These are phyloP conservation scores for Pilaira anomala DNA, from an alignment of 192 early-diverging fungal genomes.

Conservation along the genomic window DNA sequence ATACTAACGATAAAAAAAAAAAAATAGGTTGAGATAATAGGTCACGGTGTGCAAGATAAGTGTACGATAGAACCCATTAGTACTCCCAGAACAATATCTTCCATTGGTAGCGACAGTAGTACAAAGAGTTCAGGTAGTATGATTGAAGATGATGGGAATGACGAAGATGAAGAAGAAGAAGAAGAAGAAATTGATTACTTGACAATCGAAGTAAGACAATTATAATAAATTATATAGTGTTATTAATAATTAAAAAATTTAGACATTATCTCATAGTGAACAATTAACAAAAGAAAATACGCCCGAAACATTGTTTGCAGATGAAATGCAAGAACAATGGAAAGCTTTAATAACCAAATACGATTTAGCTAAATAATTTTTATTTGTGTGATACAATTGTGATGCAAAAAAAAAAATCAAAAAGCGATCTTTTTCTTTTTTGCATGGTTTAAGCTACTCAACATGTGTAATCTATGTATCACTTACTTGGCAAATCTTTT, in stretches of 20 bases:
- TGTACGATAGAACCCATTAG: no score
- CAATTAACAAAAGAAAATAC: no score
- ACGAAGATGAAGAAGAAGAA: not conserved
- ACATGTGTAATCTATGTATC: no score
- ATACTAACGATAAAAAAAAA: no score
- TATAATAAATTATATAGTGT: not conserved
- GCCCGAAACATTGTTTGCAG: not conserved
- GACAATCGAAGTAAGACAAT: not conserved
- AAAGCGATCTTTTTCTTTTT: no score
- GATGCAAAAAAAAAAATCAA: no score
- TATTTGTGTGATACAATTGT: no score
- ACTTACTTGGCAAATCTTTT: no score
- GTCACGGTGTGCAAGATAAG: no score
- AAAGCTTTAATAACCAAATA: constrained; percentile 1
- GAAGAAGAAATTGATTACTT: not conserved
- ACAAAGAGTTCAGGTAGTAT: constrained; percentile 6
- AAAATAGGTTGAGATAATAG: no score
- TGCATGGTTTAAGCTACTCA: no score
- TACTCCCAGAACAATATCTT: not conserved
- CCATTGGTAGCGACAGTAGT: not conserved
- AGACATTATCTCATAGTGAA: no score
- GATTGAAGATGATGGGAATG: not conserved
- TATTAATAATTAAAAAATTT: not conserved
- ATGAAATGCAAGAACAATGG: constrained; percentile 13
- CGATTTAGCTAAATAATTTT: not conserved